phyloP scores from a whole-genome alignment of 106 monocot genomes.

The Xerophyta viscosa region DNA sequence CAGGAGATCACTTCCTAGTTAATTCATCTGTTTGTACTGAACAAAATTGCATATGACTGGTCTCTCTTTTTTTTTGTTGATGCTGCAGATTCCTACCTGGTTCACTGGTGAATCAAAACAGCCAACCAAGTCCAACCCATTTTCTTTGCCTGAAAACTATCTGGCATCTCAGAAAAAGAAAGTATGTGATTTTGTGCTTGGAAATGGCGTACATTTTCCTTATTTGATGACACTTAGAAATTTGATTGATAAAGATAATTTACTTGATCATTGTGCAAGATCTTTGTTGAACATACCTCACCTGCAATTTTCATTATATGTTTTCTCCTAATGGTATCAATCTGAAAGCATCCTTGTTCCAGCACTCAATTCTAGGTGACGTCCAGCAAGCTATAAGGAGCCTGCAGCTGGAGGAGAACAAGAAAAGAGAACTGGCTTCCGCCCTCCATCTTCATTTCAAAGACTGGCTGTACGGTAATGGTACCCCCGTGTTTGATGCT shows the following conservation, averaged over 20 bases:
- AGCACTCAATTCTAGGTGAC: slow-evolving; percentile 47
- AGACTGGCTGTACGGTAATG: slow-evolving; percentile 86
- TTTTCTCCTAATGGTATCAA: background rate
- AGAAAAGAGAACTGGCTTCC: slow-evolving; percentile 50
- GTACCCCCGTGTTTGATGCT: background rate
- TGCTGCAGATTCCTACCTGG: slow-evolving; percentile 64
- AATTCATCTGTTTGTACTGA: too few relatives aligned
- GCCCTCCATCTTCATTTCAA: slow-evolving; percentile 75
- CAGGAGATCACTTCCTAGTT: too few relatives aligned
- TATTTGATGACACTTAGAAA: background rate
- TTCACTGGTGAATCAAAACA: slow-evolving; percentile 27
- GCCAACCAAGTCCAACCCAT: slow-evolving; percentile 50
- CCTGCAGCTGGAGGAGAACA: slow-evolving; percentile 52
- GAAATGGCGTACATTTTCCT: background rate
- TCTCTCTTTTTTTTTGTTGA: background rate
- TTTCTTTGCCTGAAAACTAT: slow-evolving; percentile 59
- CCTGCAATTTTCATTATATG: background rate
- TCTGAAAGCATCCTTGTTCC: slow-evolving; percentile 1
- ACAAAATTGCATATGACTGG: too few relatives aligned
- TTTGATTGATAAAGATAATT: too few relatives aligned
- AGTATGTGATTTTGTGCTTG: slow-evolving; percentile 16
- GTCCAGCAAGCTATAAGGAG: slow-evolving; percentile 59
- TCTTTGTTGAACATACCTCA: background rate
- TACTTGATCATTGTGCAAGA: too few relatives aligned
- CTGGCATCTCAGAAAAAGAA: slow-evolving; percentile 39